Conservation (phyloP, 768 basidiomycete species). For the Phlebiopsis gigantea region DNA sequence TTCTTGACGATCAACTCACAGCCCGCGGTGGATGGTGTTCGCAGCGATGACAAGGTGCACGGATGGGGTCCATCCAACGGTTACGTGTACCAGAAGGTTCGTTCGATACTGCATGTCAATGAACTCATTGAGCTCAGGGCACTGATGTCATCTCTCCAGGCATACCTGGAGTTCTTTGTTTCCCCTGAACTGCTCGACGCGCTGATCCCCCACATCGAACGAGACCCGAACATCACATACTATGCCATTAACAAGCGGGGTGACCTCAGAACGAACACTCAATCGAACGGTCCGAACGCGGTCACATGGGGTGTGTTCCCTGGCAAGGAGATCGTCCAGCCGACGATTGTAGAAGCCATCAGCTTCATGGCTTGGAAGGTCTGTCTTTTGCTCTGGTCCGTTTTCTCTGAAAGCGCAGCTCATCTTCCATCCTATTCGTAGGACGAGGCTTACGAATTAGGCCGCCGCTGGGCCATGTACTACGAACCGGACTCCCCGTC, state of each 20-base stretch:
- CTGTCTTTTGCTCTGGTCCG: conserved; percentile 15
- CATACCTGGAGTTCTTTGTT: conserved; percentile 95
- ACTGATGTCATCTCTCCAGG: conserved; percentile 39
- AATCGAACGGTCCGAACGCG: conserved; percentile 95
- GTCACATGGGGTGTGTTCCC: conserved; percentile 99
- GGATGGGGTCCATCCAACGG: conserved; percentile 96
- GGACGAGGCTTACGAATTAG: conserved; percentile 95
- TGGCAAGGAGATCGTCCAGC: conserved; percentile 93
- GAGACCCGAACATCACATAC: conserved; percentile 87
- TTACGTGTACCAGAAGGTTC: conserved; percentile 89
- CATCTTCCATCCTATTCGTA: conserved; percentile 22
- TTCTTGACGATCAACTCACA: conserved; percentile 98
- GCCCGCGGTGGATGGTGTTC: conserved; percentile 87
- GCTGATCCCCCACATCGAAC: conserved; percentile 77
- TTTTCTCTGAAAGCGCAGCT: not conserved
- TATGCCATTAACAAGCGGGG: conserved; percentile 96
- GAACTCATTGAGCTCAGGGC: not conserved
- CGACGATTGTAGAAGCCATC: conserved; percentile 94
- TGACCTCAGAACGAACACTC: conserved; percentile 91
- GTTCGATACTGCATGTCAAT: conserved; percentile 21
- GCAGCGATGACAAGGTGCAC: conserved; percentile 77
- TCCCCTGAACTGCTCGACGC: conserved; percentile 64
- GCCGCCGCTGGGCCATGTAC: conserved; percentile 83
- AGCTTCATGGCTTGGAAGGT: conserved; percentile 99
- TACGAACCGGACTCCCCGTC: conserved; percentile 77